Percentiles rank a stretch among this genome's conserved stretches.
Conservation (phyloP, 768 basidiomycete species). For the Goffeauzyma gilvescens region DNA sequence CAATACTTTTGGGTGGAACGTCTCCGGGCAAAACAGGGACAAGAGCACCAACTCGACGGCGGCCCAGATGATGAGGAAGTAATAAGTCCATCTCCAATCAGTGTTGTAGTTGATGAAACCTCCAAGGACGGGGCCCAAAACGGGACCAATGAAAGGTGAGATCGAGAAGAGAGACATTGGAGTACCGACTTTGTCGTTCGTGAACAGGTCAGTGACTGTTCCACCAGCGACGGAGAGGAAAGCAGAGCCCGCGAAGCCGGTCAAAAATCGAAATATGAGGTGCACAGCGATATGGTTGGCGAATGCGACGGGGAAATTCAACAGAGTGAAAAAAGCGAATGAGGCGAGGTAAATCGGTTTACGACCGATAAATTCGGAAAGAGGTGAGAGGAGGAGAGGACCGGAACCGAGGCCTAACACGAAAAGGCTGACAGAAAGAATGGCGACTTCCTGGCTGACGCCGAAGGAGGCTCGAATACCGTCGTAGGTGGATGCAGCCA, state of each 20-base stretch:
- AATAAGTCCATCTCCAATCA: slow-evolving; percentile 52
- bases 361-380: slow-evolving; percentile 45
- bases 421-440: slow-evolving; percentile 38
- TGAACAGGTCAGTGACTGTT: slow-evolving; percentile 43
- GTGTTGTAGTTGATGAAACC: slow-evolving; percentile 50
- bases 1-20: slow-evolving; percentile 45
- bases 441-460: slow-evolving; percentile 40
- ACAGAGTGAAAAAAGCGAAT: slow-evolving; percentile 37
- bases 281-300: slow-evolving; percentile 37
- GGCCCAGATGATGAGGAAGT: slow-evolving; percentile 51
- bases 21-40: slow-evolving; percentile 50
- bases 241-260: slow-evolving; percentile 41
- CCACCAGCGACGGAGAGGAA: slow-evolving; percentile 49
- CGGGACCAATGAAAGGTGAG: slow-evolving; percentile 43
- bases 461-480: slow-evolving; percentile 41
- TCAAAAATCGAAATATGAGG: slow-evolving; percentile 45
- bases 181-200: slow-evolving; percentile 39
- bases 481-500: slow-evolving; percentile 44
- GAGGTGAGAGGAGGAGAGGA: slow-evolving; percentile 32
- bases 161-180: slow-evolving; percentile 44
- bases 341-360: slow-evolving; percentile 42
- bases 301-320: slow-evolving; percentile 37
- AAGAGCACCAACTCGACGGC: slow-evolving; percentile 41
- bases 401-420: slow-evolving; percentile 27
- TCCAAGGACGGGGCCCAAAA: slow-evolving; percentile 31